These are phyloP conservation scores for Cyberlindnera maritima DNA, from an alignment of 805 yeast species.

Conservation along the genomic window DNA sequence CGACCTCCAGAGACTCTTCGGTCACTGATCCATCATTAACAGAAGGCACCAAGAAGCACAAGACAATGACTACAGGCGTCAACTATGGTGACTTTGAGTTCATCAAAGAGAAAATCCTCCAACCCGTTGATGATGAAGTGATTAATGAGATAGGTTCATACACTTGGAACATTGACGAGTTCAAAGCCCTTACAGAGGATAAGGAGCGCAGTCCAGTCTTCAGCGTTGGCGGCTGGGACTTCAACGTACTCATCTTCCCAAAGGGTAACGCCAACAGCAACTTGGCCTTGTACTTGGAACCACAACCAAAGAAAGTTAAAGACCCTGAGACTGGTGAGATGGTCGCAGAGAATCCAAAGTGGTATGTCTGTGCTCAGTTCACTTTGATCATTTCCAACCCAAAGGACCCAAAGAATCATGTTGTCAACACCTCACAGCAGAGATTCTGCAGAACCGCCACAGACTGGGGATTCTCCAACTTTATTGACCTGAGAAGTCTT, in stretches of 20 bases:
- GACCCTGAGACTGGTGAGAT: constrained; percentile 29
- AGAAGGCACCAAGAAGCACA: constrained; percentile 9
- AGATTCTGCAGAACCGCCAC: constrained; percentile 72
- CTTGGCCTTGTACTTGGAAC: constrained; percentile 79
- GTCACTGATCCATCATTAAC: constrained; percentile 1
- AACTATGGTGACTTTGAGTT: constrained; percentile 18
- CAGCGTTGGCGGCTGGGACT: constrained; percentile 58
- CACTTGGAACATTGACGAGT: constrained; percentile 41
- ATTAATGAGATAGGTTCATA: constrained; percentile 28
- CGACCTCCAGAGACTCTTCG: constrained; percentile 1
- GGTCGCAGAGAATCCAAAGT: constrained; percentile 43
- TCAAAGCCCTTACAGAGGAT: constrained; percentile 24
- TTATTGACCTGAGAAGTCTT: constrained; percentile 50
- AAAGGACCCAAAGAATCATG: constrained; percentile 55
- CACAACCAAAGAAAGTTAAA: constrained; percentile 39
- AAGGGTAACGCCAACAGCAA: constrained; percentile 60
- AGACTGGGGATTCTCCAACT: constrained; percentile 95
- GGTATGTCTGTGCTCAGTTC: constrained; percentile 93
- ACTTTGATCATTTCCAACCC: constrained; percentile 85
- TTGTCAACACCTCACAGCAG: constrained; percentile 66
- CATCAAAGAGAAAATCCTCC: constrained; percentile 21
- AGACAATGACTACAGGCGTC: constrained; percentile 6
- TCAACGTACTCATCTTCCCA: constrained; percentile 77
- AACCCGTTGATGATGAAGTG: constrained; percentile 31
- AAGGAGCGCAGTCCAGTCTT: constrained; percentile 42